These are phyloP conservation scores for Ogataea angusta DNA, from an alignment of 805 yeast species.

Conservation along the genomic window DNA sequence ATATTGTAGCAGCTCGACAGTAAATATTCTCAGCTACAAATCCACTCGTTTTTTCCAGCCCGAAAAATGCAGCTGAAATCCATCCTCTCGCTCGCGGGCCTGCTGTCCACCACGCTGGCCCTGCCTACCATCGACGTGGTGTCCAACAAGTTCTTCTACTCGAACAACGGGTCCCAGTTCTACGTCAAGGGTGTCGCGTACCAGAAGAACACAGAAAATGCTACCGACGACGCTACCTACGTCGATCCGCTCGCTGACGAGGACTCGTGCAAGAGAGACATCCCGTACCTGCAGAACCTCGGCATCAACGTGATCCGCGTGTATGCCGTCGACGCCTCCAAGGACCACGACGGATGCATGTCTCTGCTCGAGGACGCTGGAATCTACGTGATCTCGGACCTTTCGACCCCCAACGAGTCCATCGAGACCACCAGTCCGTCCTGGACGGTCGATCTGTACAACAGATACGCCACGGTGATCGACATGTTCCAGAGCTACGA, in stretches of 20 bases:
- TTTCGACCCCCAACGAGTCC: constrained; percentile 80
- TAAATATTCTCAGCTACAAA: not conserved
- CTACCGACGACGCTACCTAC: constrained; percentile 32
- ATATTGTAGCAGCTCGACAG: not conserved
- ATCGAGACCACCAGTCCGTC: constrained; percentile 73
- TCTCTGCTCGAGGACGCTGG: constrained; percentile 73
- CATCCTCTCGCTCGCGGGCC: constrained; percentile 12
- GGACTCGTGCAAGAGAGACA: constrained; percentile 71
- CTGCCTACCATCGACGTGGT: constrained; percentile 54
- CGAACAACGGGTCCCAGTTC: constrained; percentile 74
- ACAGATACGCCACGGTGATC: constrained; percentile 77
- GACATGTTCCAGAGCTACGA: constrained; percentile 75
- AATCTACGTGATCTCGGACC: constrained; percentile 86
- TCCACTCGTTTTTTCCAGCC: not conserved
- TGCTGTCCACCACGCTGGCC: constrained; percentile 24
- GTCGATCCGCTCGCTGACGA: constrained; percentile 79
- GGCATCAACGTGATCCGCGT: constrained; percentile 80
- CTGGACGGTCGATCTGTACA: constrained; percentile 70
- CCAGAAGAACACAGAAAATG: constrained; percentile 62
- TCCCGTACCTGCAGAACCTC: constrained; percentile 67
- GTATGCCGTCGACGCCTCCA: constrained; percentile 73
- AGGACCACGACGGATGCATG: constrained; percentile 79
- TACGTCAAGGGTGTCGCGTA: constrained; percentile 86
- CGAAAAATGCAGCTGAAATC: constrained; percentile 14
- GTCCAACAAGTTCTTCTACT: constrained; percentile 76